Conservation (phyloP, 441 rosid species). For the Jatropha podagrica region DNA sequence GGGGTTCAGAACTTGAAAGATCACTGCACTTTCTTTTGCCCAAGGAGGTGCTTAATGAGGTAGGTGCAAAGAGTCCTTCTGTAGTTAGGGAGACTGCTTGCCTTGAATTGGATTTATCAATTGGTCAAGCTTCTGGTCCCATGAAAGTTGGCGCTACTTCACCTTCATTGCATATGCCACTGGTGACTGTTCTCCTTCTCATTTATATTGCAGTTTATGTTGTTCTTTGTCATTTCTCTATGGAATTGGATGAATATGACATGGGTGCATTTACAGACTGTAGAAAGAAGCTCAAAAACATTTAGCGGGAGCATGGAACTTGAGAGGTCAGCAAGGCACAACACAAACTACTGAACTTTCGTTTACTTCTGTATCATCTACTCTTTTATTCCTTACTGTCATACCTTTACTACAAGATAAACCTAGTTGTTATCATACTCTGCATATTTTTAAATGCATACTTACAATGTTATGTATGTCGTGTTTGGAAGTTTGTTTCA, state of each 20-base stretch:
- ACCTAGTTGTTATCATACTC: background rate
- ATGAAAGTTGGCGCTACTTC: conserved; percentile 17
- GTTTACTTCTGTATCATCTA: background rate
- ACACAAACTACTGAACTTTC: conserved; percentile 1
- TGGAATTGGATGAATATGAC: conserved; percentile 15
- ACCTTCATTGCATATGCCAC: conserved; percentile 22
- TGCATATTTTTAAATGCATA: background rate
- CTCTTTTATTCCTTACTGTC: background rate
- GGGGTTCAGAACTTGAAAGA: conserved; percentile 15
- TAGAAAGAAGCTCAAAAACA: conserved; percentile 13
- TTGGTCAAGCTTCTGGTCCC: conserved; percentile 7
- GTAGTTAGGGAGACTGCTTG: conserved; percentile 22
- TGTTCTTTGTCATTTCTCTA: conserved; percentile 18
- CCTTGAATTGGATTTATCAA: conserved; percentile 21
- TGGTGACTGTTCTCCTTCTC: conserved; percentile 31
- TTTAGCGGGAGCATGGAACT: conserved; percentile 20
- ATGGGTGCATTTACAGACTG: conserved; percentile 31
- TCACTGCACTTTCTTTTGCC: conserved; percentile 32
- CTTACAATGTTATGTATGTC: background rate
- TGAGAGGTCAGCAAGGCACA: conserved; percentile 29
- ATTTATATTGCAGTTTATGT: background rate
- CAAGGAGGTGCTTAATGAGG: conserved; percentile 35
- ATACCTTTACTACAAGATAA: background rate
- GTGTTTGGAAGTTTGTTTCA: too few species aligned
- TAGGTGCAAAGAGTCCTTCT: conserved; percentile 26